Percentiles rank a stretch among this genome's conserved stretches.
These are phyloP conservation scores for Malbranchea zuffiana DNA, from an alignment of 2,329 filamentous ascomycete genomes.

Conservation along the genomic window DNA sequence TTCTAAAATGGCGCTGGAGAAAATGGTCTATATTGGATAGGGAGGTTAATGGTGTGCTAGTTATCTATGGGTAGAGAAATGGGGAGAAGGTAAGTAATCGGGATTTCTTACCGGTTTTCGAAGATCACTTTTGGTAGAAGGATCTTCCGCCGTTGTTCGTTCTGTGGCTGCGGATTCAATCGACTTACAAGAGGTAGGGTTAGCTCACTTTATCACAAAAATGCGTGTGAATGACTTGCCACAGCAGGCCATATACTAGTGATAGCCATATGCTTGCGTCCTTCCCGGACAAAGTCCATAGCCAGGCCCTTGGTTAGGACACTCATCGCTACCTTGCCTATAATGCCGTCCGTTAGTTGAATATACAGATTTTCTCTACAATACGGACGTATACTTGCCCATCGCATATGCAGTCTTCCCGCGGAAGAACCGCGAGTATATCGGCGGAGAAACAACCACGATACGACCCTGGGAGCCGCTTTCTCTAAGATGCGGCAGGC, in stretches of 20 bases:
- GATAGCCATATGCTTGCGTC: slow-evolving; percentile 57
- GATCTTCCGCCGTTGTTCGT: slow-evolving; percentile 37
- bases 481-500: slow-evolving; percentile 53
- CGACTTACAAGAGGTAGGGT: too few relatives aligned
- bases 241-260: slow-evolving; percentile 74
- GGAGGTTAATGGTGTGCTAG: neutral
- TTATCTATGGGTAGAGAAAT: neutral
- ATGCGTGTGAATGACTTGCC: too few relatives aligned
- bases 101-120: slow-evolving; percentile 43
- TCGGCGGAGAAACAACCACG: slow-evolving; percentile 70
- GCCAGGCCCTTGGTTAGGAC: slow-evolving; percentile 70
- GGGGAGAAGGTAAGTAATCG: too few relatives aligned
- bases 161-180: slow-evolving; percentile 68
- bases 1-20: slow-evolving; percentile 66
- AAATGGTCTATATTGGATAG: slow-evolving; percentile 46
- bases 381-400: slow-evolving; percentile 25
- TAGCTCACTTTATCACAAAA: too few relatives aligned
- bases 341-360: too few relatives aligned
- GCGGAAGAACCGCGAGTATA: slow-evolving; percentile 73
- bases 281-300: slow-evolving; percentile 66
- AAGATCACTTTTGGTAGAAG: slow-evolving; percentile 48
- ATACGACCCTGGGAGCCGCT: slow-evolving; percentile 51
- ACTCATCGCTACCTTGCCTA: slow-evolving; percentile 68
- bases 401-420: slow-evolving; percentile 78
- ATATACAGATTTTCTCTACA: too few relatives aligned